Evolutionary conservation across 768 basidiomycete species (phyloP).

Genomic region (Lyophyllum decastes): DNA sequence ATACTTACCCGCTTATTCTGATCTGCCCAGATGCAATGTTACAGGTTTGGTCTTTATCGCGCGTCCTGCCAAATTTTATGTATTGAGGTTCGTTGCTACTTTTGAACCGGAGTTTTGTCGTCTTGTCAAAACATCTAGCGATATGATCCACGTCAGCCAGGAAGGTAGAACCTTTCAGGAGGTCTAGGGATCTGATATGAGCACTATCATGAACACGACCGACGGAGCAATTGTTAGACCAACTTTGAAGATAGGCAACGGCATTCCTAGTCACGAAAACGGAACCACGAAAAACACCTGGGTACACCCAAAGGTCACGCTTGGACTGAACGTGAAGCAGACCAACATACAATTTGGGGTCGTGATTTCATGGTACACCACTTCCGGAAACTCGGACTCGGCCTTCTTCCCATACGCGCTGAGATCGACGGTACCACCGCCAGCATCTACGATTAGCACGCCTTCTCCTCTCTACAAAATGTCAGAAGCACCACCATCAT

Average conservation of each 20-base stretch:
- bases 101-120: slow-evolving; percentile 44
- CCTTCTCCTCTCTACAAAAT: slow-evolving; percentile 41
- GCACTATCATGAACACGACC: not conserved
- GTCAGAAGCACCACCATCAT: slow-evolving; percentile 40
- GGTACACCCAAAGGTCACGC: too few species aligned
- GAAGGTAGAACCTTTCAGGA: slow-evolving; percentile 39
- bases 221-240: not conserved
- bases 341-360: slow-evolving; percentile 13
- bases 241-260: not conserved
- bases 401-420: slow-evolving; percentile 43
- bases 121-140: slow-evolving; percentile 41
- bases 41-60: slow-evolving; percentile 35
- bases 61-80: slow-evolving; percentile 41
- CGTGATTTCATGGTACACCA: slow-evolving; percentile 26
- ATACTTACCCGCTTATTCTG: slow-evolving; percentile 31
- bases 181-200: slow-evolving; percentile 25
- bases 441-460: slow-evolving; percentile 58
- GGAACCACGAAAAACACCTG: too few species aligned
- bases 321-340: too few species aligned
- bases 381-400: slow-evolving; percentile 21
- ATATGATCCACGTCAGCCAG: slow-evolving; percentile 42
- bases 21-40: slow-evolving; percentile 40
- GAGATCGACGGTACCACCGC: slow-evolving; percentile 63
- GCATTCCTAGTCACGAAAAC: too few species aligned
- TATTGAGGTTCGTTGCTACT: slow-evolving; percentile 34